Percentiles rank a stretch among this genome's conserved stretches.
These are phyloP conservation scores for Ogataea zsoltii DNA, from an alignment of 805 yeast genomes.

Conservation along the genomic window DNA sequence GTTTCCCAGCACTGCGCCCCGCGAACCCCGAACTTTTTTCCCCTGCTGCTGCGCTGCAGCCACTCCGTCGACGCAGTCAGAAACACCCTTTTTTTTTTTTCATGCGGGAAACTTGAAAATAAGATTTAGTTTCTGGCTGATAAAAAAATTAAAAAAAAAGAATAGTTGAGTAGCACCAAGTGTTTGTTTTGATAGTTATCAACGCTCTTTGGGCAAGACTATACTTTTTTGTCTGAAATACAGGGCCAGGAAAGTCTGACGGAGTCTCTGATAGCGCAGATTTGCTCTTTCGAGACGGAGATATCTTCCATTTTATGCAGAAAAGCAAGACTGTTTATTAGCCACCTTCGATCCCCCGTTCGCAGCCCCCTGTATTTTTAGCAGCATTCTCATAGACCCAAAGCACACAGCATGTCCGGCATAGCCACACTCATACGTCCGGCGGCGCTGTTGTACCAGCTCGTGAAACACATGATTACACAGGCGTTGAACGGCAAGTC, in stretches of 20 bases:
- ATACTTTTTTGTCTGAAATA: background rate
- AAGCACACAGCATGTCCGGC: slow-evolving; percentile 4
- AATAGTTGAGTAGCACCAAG: background rate
- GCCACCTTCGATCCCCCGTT: background rate
- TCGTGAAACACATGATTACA: slow-evolving; percentile 16
- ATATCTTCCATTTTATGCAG: no score
- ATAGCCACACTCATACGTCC: slow-evolving; percentile 8
- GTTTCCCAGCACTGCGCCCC: no score
- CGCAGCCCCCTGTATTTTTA: background rate
- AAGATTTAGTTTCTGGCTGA: background rate
- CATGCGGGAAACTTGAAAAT: background rate
- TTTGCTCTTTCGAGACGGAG: no score
- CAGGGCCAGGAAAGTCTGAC: no score
- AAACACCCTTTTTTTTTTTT: background rate
- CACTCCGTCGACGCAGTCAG: no score
- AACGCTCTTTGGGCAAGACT: background rate
- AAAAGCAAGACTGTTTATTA: background rate
- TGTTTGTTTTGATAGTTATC: background rate
- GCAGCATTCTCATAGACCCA: background rate
- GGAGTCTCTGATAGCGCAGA: no score
- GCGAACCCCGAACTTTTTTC: no score
- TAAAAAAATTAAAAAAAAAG: background rate
- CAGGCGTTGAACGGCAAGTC: slow-evolving; percentile 21
- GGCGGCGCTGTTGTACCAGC: slow-evolving; percentile 14
- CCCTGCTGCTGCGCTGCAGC: no score